Percentiles rank a stretch among this genome's conserved stretches.
These are phyloP conservation scores for Vitis hybrid DNA, from an alignment of 177 flowering plant species.

Conservation along the genomic window DNA sequence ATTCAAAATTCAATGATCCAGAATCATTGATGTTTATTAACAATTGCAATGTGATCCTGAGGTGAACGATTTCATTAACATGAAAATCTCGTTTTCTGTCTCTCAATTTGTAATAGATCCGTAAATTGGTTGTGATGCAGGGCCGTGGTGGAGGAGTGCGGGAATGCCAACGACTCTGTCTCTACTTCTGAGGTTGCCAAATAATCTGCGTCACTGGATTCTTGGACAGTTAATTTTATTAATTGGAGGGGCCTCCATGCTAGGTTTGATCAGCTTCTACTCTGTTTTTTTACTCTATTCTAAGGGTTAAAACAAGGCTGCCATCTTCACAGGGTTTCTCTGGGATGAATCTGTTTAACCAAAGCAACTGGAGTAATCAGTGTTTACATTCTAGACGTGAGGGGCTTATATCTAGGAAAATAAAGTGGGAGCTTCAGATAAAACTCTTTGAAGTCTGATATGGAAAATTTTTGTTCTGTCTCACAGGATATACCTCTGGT, in stretches of 20 bases:
- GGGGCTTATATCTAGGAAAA: slow-evolving; percentile 37
- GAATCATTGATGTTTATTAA: slow-evolving; percentile 62
- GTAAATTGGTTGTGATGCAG: slow-evolving; percentile 33
- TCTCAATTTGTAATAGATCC: slow-evolving; percentile 3
- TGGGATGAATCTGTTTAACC: slow-evolving; percentile 94
- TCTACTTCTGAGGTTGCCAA: slow-evolving; percentile 79
- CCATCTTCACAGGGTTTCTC: slow-evolving; percentile 77
- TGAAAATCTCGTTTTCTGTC: neutral
- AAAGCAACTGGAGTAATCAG: slow-evolving; percentile 93
- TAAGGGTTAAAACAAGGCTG: neutral
- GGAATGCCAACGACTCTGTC: slow-evolving; percentile 77
- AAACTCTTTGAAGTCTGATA: too few relatives aligned
- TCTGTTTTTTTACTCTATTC: neutral
- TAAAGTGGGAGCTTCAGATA: too few relatives aligned
- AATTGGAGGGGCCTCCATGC: slow-evolving; percentile 96
- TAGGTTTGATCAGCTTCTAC: slow-evolving; percentile 44
- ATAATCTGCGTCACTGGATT: slow-evolving; percentile 46
- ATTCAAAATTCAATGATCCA: slow-evolving; percentile 76
- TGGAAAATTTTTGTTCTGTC: too few relatives aligned
- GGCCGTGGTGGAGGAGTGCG: slow-evolving; percentile 76
- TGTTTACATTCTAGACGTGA: slow-evolving; percentile 83
- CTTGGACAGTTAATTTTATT: slow-evolving; percentile 96
- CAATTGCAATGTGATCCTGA: slow-evolving; percentile 93
- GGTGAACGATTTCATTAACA: slow-evolving; percentile 31
- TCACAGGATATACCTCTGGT: too few relatives aligned